These are phyloP conservation scores for Pseudocercospora pini-densiflorae DNA, from an alignment of 2,329 filamentous ascomycete species.

Conservation along the genomic window DNA sequence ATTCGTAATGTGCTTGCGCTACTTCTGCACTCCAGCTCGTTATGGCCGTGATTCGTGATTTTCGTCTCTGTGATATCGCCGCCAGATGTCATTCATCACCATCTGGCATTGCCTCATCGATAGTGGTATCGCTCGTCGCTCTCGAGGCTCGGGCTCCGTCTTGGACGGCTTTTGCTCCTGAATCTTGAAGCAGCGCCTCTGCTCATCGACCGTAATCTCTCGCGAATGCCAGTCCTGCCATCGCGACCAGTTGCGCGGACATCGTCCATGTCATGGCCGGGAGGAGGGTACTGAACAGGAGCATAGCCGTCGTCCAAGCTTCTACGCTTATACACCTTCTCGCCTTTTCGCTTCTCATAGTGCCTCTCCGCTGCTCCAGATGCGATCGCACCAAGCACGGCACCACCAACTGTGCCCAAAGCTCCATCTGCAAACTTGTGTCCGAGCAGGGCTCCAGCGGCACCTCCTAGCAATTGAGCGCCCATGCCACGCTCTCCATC, in stretches of 20 bases:
- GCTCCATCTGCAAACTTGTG: slow-evolving; percentile 30
- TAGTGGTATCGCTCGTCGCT: slow-evolving; percentile 20
- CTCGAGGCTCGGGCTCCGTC: slow-evolving; percentile 20
- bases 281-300: slow-evolving; percentile 18
- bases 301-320: slow-evolving; percentile 12
- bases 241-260: slow-evolving; percentile 19
- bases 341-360: slow-evolving; percentile 31
- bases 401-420: slow-evolving; percentile 34
- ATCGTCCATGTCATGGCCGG: slow-evolving; percentile 24
- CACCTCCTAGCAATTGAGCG: slow-evolving; percentile 35
- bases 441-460: slow-evolving; percentile 35
- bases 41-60: not conserved
- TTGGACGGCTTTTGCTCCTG: slow-evolving; percentile 18
- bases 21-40: not conserved
- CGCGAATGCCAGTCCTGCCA: slow-evolving; percentile 14
- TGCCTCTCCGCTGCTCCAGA: slow-evolving; percentile 33
- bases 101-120: not conserved
- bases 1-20: not conserved
- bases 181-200: slow-evolving; percentile 11
- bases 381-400: slow-evolving; percentile 34
- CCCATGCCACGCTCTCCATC: slow-evolving; percentile 36
- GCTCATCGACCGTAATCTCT: slow-evolving; percentile 21
- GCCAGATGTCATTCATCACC: not conserved
- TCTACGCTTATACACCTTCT: slow-evolving; percentile 24
- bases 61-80: not conserved